A percentile compares a stretch with the other conserved stretches of the same genome.
phyloP scores from a whole-genome alignment of 2,329 filamentous ascomycete genomes.

The Gaeumannomyces tritici region DNA sequence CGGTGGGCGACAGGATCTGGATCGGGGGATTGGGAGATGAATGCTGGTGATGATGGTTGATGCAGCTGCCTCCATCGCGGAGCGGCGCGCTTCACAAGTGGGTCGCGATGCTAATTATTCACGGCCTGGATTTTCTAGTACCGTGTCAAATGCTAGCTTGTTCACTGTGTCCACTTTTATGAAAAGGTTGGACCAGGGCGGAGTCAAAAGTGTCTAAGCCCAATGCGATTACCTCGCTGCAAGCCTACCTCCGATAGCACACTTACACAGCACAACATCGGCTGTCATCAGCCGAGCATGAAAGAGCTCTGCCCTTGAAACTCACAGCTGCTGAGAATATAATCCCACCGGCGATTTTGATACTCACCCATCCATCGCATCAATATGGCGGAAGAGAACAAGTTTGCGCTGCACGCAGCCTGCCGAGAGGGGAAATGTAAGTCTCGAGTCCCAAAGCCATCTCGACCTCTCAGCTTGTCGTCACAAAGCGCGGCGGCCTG shows the following conservation, averaged over 20 bases:
- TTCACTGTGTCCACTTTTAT: background rate
- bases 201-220: no score
- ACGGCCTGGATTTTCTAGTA: background rate
- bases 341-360: no score
- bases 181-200: no score
- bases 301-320: no score
- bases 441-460: conserved; percentile 13
- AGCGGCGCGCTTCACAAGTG: background rate
- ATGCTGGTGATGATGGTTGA: background rate
- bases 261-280: background rate
- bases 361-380: background rate
- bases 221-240: no score
- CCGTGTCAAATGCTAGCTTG: background rate
- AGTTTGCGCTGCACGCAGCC: conserved; percentile 80
- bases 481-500: background rate
- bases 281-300: no score
- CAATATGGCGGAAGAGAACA: conserved; percentile 33
- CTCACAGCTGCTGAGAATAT: no score
- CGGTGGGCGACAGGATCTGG: background rate
- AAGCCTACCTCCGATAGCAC: no score
- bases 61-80: background rate
- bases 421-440: conserved; percentile 76
- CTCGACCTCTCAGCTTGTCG: background rate
- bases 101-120: background rate
- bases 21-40: background rate